Conservation (phyloP, 345 rosid species). For the Eucalyptus polybractea region DNA sequence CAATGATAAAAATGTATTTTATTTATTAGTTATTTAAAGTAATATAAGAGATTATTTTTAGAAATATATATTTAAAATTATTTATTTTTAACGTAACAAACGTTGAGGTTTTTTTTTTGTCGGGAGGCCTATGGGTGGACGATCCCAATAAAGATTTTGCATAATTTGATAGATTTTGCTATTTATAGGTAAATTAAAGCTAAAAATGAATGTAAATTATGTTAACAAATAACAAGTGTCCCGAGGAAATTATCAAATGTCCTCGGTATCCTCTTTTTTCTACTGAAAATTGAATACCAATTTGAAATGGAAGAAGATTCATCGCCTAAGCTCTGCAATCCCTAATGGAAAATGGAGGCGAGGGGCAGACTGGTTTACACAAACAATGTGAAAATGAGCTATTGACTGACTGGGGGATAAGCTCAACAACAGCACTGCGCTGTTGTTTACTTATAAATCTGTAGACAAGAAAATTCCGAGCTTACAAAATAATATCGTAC, state of each 20-base stretch:
- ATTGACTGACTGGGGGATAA: background rate
- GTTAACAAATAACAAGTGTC: background rate
- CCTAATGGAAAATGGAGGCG: background rate
- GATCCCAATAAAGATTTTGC: background rate
- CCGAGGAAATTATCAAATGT: background rate
- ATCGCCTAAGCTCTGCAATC: background rate
- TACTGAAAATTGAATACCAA: background rate
- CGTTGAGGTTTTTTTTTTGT: too few species aligned
- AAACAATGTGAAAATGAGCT: background rate
- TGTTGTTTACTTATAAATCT: background rate
- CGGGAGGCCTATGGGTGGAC: background rate
- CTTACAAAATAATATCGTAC: background rate
- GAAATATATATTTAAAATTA: too few species aligned
- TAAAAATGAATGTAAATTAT: background rate
- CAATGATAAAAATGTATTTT: too few species aligned
- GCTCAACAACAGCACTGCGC: background rate
- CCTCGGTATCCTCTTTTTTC: background rate
- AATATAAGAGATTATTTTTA: too few species aligned
- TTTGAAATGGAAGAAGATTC: background rate
- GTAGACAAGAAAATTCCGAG: background rate
- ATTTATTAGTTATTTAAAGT: too few species aligned
- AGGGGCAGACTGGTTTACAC: background rate
- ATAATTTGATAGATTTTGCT: background rate
- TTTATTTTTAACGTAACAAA: too few species aligned
- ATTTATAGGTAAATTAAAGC: background rate